Evolutionary conservation across 208 protist species (phyloP), one percentile per base, ranked within the genome.

Genomic region (Crithidia brevicula): DNA sequence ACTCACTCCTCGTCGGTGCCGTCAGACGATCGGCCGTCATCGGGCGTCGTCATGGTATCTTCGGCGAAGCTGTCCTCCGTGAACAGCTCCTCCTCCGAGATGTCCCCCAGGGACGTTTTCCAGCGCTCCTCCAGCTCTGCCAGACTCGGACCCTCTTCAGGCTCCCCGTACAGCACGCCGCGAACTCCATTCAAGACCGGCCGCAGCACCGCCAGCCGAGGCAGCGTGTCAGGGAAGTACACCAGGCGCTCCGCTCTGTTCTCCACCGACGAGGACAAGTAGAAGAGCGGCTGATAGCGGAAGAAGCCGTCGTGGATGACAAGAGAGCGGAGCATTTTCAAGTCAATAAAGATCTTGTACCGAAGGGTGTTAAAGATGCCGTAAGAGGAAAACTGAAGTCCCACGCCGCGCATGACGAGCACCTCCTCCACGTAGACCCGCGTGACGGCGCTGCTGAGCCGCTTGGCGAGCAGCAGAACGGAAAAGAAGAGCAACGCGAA

Each of bases 251-350:
- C 30, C 15, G 82, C 33, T 18, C 81, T 45, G 67, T 92, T 92
- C 59, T 94, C 88, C 7, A 96, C 72, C 15, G 85, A 87, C 4
- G 83, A 83, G 45, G 88, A 92, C 20, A 96, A 79, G 57, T 88
- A 94, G 34, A 94, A 94, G 1, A 96, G 88, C 11, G 77, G 85
- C 65, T 88, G 86, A 43, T 88, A 89, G 25, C 91, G 81, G 45
- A 85, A 91, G 61, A 89, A 96, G 4, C 86, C 74, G 51, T 96
- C 91, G 67, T 96, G 88, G 43, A 96, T 89, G 40, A 94, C 78
- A 11, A 96, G 59, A 2, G 74, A 81, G 27, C 85, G 84, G 42
- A 96, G 76, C 54, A 93, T 76, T 38, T 80, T 76, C 20, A 84
- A 33, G 28, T 94, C 88, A 7, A 96, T 42, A 56, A 96, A 94